Evolutionary conservation across 805 yeast genomes (phyloP).

Genomic region (Saturnispora saitoi): DNA sequence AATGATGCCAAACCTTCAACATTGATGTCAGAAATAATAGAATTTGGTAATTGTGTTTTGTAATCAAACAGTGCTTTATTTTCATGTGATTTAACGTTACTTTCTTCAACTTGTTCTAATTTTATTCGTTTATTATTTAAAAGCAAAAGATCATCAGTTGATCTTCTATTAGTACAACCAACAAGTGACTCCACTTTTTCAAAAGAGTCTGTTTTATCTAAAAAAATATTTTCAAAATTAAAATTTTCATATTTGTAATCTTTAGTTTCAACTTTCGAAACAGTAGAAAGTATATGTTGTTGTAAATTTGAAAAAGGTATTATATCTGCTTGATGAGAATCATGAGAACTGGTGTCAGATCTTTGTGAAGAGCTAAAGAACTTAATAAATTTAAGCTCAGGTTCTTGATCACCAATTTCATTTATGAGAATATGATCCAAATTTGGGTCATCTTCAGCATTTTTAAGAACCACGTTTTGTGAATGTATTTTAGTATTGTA

Average conservation of each 20-base stretch:
- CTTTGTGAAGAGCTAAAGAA: background rate
- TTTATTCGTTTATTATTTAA: background rate
- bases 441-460: background rate
- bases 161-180: background rate
- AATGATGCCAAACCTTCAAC: background rate
- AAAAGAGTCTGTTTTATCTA: background rate
- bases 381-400: background rate
- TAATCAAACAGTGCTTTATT: background rate
- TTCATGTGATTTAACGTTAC: background rate
- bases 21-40: background rate
- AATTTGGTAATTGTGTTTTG: background rate
- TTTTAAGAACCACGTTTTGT: background rate
- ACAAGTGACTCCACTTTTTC: background rate
- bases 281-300: background rate
- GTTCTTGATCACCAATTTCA: background rate
- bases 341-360: background rate
- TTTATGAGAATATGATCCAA: background rate
- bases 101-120: background rate
- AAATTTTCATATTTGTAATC: background rate
- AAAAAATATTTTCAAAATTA: background rate
- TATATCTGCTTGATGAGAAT: background rate
- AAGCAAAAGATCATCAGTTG: background rate
- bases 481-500: background rate
- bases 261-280: background rate
- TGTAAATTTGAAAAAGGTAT: background rate